These are phyloP conservation scores for Myxozyma lipomycoides DNA, from an alignment of 805 yeast species.

Conservation along the genomic window DNA sequence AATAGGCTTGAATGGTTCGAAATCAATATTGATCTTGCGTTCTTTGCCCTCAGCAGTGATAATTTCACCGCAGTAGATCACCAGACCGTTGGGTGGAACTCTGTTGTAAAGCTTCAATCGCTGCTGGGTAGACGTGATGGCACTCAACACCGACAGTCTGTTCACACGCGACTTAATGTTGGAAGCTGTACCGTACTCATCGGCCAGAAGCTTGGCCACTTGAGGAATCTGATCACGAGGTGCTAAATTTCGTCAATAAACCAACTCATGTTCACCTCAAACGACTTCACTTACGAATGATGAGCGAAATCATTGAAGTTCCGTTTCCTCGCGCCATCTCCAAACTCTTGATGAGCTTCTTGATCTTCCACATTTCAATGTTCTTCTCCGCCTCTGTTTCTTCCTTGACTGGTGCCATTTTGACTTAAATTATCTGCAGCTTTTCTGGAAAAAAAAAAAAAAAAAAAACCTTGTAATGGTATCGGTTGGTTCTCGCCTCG, in stretches of 20 bases:
- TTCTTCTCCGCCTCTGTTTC: slow-evolving; percentile 87
- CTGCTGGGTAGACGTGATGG: slow-evolving; percentile 97
- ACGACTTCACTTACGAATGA: slow-evolving; percentile 45
- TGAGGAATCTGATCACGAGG: slow-evolving; percentile 92
- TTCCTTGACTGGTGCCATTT: slow-evolving; percentile 38
- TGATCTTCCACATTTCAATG: slow-evolving; percentile 98
- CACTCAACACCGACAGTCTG: slow-evolving; percentile 89
- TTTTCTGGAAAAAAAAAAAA: neutral
- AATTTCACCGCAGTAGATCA: slow-evolving; percentile 97
- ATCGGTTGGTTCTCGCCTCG: neutral
- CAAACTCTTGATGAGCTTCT: slow-evolving; percentile 61
- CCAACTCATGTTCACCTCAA: slow-evolving; percentile 35
- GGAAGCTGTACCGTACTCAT: slow-evolving; percentile 98
- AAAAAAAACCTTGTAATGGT: neutral
- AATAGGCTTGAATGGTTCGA: slow-evolving; percentile 98
- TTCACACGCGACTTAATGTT: slow-evolving; percentile 97
- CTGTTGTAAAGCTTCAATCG: slow-evolving; percentile 82
- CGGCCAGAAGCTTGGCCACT: slow-evolving; percentile 86
- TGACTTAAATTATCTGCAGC: slow-evolving; percentile 6
- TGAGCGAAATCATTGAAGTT: slow-evolving; percentile 96
- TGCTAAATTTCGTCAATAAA: slow-evolving; percentile 36
- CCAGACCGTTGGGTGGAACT: slow-evolving; percentile 94
- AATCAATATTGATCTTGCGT: slow-evolving; percentile 92
- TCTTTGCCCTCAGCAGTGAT: slow-evolving; percentile 96
- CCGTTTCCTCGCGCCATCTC: slow-evolving; percentile 97